phyloP scores from a whole-genome alignment of 2,329 filamentous ascomycete species.

The Phialophora chinensis region DNA sequence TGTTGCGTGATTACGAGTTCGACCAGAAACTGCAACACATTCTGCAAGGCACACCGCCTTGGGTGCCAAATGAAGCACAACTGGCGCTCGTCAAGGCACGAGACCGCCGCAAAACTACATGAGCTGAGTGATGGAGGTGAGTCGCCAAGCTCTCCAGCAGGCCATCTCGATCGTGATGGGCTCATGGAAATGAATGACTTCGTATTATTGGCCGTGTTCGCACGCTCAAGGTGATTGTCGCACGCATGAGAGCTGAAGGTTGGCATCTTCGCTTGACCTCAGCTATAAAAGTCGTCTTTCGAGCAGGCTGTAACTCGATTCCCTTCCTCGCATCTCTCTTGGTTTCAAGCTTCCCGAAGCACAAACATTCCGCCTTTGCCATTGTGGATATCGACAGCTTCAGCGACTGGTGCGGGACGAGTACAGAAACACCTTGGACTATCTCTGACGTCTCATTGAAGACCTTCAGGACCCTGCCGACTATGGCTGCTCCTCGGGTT shows the following conservation, averaged over 20 bases:
- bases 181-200: neutral
- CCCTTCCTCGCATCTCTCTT: neutral
- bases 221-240: neutral
- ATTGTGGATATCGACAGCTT: slow-evolving; percentile 1
- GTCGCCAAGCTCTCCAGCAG: neutral
- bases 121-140: slow-evolving; percentile 1
- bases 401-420: neutral
- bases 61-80: neutral
- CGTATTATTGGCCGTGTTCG: neutral
- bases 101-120: neutral
- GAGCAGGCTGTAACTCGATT: neutral
- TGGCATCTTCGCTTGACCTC: neutral
- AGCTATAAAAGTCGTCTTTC: neutral
- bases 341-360: neutral
- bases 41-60: neutral
- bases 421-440: neutral
- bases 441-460: neutral
- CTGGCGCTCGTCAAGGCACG: neutral
- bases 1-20: neutral
- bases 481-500: slow-evolving; percentile 1
- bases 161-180: neutral
- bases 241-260: neutral
- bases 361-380: neutral
- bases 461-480: neutral
- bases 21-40: neutral